phyloP scores from a whole-genome alignment of 2,329 filamentous ascomycete genomes.

The Botryotinia globosa region DNA sequence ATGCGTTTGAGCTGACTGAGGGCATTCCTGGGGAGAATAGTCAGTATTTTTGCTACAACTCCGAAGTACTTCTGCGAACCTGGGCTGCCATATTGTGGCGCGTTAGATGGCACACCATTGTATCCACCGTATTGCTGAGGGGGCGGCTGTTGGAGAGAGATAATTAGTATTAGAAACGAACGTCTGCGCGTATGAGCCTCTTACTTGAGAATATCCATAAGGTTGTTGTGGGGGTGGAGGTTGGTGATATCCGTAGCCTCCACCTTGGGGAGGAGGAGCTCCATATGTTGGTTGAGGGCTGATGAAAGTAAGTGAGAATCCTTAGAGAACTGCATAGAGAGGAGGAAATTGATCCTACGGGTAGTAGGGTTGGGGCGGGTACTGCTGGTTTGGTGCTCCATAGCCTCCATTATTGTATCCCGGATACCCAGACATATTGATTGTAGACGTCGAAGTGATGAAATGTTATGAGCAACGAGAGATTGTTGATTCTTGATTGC shows the following conservation, averaged over 20 bases:
- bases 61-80: slow-evolving; percentile 40
- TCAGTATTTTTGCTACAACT: slow-evolving; percentile 6
- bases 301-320: slow-evolving; percentile 6
- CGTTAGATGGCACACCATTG: slow-evolving; percentile 37
- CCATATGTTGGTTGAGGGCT: slow-evolving; percentile 33
- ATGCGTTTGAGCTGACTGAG: slow-evolving; percentile 50
- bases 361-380: slow-evolving; percentile 44
- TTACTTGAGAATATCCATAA: slow-evolving; percentile 38
- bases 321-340: slow-evolving; percentile 4
- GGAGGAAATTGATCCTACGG: slow-evolving; percentile 43
- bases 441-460: not conserved
- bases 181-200: slow-evolving; percentile 7
- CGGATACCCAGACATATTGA: slow-evolving; percentile 61
- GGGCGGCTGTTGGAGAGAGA: slow-evolving; percentile 37
- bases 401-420: slow-evolving; percentile 52
- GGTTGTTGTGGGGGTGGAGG: slow-evolving; percentile 47
- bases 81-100: slow-evolving; percentile 50
- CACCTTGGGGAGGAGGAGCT: slow-evolving; percentile 37
- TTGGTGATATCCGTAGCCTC: slow-evolving; percentile 49
- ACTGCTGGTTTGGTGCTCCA: slow-evolving; percentile 41
- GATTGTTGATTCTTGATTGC: not conserved
- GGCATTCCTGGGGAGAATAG: slow-evolving; percentile 40
- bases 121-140: slow-evolving; percentile 50
- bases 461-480: not conserved
- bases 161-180: slow-evolving; percentile 5